Percentiles rank a stretch among this genome's conserved stretches.
Conservation (phyloP, 140 eudicot genomes). For the Oenanthe javanica region DNA sequence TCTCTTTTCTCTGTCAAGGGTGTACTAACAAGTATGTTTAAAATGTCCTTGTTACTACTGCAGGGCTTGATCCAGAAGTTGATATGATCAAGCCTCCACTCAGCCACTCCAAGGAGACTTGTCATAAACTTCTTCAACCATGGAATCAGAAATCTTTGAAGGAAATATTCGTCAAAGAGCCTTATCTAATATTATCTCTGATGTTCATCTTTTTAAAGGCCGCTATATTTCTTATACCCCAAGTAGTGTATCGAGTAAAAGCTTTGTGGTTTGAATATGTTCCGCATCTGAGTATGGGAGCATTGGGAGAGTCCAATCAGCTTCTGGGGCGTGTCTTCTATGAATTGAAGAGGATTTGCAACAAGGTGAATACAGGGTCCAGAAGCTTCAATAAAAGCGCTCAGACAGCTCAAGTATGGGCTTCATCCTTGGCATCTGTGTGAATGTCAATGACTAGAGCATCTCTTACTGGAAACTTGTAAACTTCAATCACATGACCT, state of each 20-base stretch:
- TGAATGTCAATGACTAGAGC: constrained; percentile 45
- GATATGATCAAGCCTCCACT: constrained; percentile 24
- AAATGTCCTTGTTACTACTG: neutral
- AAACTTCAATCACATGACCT: neutral
- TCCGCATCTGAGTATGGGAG: constrained; percentile 54
- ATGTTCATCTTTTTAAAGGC: constrained; percentile 43
- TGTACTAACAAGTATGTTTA: neutral
- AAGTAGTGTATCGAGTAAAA: constrained; percentile 25
- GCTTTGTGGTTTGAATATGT: constrained; percentile 44
- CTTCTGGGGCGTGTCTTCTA: constrained; percentile 52
- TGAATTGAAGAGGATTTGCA: constrained; percentile 53
- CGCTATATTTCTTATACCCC: constrained; percentile 36
- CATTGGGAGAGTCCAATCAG: constrained; percentile 72
- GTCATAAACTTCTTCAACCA: constrained; percentile 13
- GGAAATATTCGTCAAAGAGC: constrained; percentile 41
- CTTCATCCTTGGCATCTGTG: constrained; percentile 79
- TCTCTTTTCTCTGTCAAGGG: neutral
- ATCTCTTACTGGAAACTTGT: neutral
- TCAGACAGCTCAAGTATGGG: constrained; percentile 66
- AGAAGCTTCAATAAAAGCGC: constrained; percentile 48
- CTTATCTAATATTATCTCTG: constrained; percentile 44
- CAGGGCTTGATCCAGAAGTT: constrained; percentile 26
- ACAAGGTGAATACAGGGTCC: constrained; percentile 45
- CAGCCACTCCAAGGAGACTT: constrained; percentile 4
- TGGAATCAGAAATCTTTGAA: constrained; percentile 35